Percentiles rank a stretch among this genome's conserved stretches.
Evolutionary conservation across 306 rosid genomes (phyloP).

Genomic region (Dryas octopetala): DNA sequence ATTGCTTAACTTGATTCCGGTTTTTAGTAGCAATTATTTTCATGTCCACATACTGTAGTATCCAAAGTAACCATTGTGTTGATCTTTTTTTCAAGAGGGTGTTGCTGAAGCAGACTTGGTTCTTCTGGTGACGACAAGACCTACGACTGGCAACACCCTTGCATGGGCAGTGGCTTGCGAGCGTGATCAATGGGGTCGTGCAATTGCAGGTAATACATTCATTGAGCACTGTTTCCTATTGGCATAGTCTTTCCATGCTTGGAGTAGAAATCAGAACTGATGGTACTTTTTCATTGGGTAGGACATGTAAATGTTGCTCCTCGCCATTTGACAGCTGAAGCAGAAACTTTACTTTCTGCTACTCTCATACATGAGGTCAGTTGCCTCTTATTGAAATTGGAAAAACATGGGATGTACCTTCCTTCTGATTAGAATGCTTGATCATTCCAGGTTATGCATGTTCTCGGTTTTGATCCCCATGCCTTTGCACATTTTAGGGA

Average conservation of each 20-base stretch:
- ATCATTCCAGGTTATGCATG: constrained; percentile 86
- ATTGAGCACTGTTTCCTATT: constrained; percentile 15
- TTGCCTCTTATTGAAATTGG: constrained; percentile 21
- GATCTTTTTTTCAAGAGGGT: constrained; percentile 60
- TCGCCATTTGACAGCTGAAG: constrained; percentile 97
- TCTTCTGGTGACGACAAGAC: constrained; percentile 96
- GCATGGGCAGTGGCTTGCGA: constrained; percentile 99
- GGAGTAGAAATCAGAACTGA: constrained; percentile 25
- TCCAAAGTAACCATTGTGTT: background rate
- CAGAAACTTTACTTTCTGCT: constrained; percentile 93
- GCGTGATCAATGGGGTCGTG: constrained; percentile 99
- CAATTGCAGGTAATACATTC: constrained; percentile 77
- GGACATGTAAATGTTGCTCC: constrained; percentile 99
- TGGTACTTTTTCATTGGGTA: constrained; percentile 25
- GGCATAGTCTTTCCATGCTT: constrained; percentile 13
- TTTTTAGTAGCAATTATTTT: background rate
- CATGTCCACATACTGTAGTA: background rate
- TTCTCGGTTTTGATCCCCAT: constrained; percentile 98
- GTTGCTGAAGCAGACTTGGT: constrained; percentile 87
- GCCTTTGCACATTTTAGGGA: constrained; percentile 98
- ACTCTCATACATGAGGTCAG: constrained; percentile 93
- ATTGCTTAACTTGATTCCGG: constrained; percentile 1
- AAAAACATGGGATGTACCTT: constrained; percentile 15
- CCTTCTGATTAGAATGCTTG: constrained; percentile 26
- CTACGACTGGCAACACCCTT: constrained; percentile 94